Evolutionary conservation across 345 rosid genomes (phyloP).

Genomic region (Pistacia vera): DNA sequence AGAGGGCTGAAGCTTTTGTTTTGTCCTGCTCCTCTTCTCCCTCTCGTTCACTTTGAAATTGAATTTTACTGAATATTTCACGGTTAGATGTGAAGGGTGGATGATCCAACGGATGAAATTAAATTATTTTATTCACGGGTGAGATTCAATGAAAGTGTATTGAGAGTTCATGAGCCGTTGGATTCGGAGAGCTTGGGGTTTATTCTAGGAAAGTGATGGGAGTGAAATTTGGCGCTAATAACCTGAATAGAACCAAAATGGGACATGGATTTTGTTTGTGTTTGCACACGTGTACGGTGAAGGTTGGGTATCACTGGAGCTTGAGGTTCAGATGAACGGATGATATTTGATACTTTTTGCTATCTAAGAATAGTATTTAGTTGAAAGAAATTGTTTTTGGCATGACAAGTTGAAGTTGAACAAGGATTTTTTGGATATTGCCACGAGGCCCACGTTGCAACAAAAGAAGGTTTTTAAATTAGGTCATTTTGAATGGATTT

Average conservation of each 20-base stretch:
- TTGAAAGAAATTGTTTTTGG: neutral
- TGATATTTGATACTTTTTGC: constrained; percentile 15
- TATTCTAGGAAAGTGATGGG: constrained; percentile 11
- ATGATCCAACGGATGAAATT: constrained; percentile 35
- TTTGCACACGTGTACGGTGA: constrained; percentile 27
- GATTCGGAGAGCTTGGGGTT: constrained; percentile 32
- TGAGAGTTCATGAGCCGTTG: constrained; percentile 17
- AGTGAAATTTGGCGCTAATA: constrained; percentile 57
- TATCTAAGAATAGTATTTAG: neutral
- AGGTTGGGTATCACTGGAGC: neutral
- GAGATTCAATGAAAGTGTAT: constrained; percentile 11
- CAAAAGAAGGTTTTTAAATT: too few relatives aligned
- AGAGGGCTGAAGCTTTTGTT: neutral
- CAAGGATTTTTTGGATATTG: neutral
- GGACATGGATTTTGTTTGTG: neutral
- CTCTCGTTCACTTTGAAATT: constrained; percentile 42
- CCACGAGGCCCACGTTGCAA: neutral
- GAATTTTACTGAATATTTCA: constrained; percentile 18
- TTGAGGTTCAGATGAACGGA: constrained; percentile 21
- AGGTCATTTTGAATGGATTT: too few relatives aligned
- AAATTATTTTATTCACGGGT: constrained; percentile 37
- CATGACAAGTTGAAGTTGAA: neutral
- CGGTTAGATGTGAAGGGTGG: constrained; percentile 18
- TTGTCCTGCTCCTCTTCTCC: constrained; percentile 23
- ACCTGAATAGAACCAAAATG: neutral